These are phyloP conservation scores for Penicillium manginii DNA, from an alignment of 495 filamentous ascomycete genomes.

Conservation along the genomic window DNA sequence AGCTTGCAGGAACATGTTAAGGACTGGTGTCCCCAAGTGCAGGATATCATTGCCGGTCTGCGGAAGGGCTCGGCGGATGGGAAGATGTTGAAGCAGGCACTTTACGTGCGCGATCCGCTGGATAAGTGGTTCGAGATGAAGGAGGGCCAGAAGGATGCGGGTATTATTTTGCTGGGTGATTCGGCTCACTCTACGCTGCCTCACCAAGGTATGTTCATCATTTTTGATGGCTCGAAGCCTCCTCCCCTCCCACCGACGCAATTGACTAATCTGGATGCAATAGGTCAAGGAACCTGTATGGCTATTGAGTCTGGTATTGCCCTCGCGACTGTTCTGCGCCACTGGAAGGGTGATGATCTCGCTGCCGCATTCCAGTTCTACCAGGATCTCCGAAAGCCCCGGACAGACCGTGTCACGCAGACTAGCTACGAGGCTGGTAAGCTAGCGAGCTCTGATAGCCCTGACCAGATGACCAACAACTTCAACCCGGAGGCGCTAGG, in stretches of 20 bases:
- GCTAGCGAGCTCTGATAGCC: constrained; percentile 32
- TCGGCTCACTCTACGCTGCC: constrained; percentile 37
- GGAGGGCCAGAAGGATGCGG: constrained; percentile 24
- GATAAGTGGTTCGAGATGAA: constrained; percentile 37
- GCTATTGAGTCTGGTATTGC: constrained; percentile 38
- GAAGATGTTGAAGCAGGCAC: constrained; percentile 35
- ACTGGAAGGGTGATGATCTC: constrained; percentile 32
- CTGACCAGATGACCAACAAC: constrained; percentile 25
- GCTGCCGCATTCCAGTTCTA: constrained; percentile 33
- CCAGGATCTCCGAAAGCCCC: constrained; percentile 34
- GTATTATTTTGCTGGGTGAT: constrained; percentile 35
- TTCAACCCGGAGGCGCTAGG: constrained; percentile 28
- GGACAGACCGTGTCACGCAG: constrained; percentile 34
- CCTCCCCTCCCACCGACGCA: neutral
- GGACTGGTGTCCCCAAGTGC: constrained; percentile 37
- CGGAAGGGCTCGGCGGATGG: constrained; percentile 30
- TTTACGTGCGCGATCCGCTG: constrained; percentile 34
- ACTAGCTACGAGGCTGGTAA: constrained; percentile 36
- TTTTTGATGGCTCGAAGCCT: too few species aligned
- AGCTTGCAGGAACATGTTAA: constrained; percentile 35
- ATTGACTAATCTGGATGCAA: neutral
- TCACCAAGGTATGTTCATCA: constrained; percentile 28
- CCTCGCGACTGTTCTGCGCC: constrained; percentile 31
- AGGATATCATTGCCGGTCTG: constrained; percentile 33
- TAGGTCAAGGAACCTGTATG: constrained; percentile 38